phyloP scores from a whole-genome alignment of 768 basidiomycete genomes.

The Mycena leptocephala region DNA sequence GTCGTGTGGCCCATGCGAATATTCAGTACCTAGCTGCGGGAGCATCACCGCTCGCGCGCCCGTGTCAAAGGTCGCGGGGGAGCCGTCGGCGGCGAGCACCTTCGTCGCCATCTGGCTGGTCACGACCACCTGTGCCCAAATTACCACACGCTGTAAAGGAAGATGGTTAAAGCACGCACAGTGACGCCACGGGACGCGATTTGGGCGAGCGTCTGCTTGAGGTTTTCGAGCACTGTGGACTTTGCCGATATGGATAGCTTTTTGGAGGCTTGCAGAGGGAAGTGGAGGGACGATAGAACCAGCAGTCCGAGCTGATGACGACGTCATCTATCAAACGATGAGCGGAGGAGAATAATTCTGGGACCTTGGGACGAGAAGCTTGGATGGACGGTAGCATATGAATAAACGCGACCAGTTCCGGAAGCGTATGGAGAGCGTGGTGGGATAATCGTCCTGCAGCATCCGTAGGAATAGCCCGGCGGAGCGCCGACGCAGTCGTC shows the following conservation, averaged over 20 bases:
- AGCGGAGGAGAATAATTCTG: slow-evolving; percentile 21
- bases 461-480: slow-evolving; percentile 42
- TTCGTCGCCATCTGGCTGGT: slow-evolving; percentile 84
- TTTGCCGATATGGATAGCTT: slow-evolving; percentile 55
- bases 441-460: slow-evolving; percentile 54
- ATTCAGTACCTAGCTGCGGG: slow-evolving; percentile 74
- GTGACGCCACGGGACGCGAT: slow-evolving; percentile 65
- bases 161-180: slow-evolving; percentile 49
- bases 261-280: slow-evolving; percentile 70
- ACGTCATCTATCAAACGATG: background rate
- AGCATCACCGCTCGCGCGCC: slow-evolving; percentile 76
- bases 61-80: slow-evolving; percentile 76
- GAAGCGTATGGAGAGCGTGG: slow-evolving; percentile 60
- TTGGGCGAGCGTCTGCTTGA: slow-evolving; percentile 69
- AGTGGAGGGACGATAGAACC: slow-evolving; percentile 78
- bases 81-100: slow-evolving; percentile 75
- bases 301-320: slow-evolving; percentile 68
- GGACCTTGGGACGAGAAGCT: slow-evolving; percentile 63
- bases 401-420: slow-evolving; percentile 73
- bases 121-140: slow-evolving; percentile 60
- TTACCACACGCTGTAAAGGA: background rate
- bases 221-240: slow-evolving; percentile 62
- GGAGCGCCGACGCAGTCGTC: slow-evolving; percentile 52
- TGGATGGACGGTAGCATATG: slow-evolving; percentile 67
- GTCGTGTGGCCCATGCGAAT: background rate